These are phyloP conservation scores for Centella asiatica DNA, from an alignment of 129 eudicot species.

Conservation along the genomic window DNA sequence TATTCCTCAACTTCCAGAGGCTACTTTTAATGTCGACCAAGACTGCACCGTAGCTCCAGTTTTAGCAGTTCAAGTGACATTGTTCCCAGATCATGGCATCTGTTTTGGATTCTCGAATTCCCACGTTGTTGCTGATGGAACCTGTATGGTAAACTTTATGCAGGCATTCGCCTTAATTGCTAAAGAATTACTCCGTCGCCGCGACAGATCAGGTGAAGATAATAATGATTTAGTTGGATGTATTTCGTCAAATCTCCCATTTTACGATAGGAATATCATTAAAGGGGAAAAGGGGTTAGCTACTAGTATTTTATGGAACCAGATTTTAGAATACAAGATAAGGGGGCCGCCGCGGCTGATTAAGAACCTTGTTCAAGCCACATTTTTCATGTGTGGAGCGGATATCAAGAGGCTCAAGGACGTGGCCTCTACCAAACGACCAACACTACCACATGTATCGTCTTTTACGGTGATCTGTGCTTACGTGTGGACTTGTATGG, in stretches of 20 bases:
- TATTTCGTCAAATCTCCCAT: not conserved
- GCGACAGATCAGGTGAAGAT: not conserved
- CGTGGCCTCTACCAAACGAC: conserved; percentile 14
- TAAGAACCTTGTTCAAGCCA: conserved; percentile 19
- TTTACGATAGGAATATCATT: not conserved
- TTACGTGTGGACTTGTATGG: conserved; percentile 37
- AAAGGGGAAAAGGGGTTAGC: not conserved
- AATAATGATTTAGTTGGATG: not conserved
- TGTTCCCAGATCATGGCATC: conserved; percentile 37
- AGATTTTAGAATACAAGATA: too few species aligned
- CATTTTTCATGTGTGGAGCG: conserved; percentile 16
- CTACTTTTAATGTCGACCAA: not conserved
- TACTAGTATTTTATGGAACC: not conserved
- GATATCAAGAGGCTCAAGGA: conserved; percentile 30
- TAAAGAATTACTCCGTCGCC: not conserved
- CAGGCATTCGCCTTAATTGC: conserved; percentile 33
- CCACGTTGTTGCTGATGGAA: conserved; percentile 34
- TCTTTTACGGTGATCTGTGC: conserved; percentile 23
- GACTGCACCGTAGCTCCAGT: conserved; percentile 16
- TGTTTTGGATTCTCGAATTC: conserved; percentile 29
- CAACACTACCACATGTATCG: conserved; percentile 22
- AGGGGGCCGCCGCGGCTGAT: not conserved
- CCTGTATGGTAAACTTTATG: conserved; percentile 19
- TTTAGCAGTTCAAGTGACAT: conserved; percentile 31
- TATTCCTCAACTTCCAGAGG: conserved; percentile 16